Conservation (phyloP, 164 flowering plant species). For the Protea cynaroides region DNA sequence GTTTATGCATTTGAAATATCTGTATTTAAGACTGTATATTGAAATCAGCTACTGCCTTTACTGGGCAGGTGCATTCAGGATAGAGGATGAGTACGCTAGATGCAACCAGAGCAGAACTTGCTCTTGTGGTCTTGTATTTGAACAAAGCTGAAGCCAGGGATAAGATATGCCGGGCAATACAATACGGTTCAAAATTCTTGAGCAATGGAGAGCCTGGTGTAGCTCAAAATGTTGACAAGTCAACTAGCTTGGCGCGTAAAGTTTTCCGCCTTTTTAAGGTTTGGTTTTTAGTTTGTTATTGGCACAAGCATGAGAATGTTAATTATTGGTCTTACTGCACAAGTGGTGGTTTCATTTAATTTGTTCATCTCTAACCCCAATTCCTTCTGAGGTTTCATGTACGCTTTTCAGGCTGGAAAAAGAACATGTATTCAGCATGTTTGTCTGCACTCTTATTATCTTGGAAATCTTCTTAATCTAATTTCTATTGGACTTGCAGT, state of each 20-base stretch:
- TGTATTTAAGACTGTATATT: background rate
- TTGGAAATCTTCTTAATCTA: background rate
- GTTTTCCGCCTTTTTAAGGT: constrained; percentile 99
- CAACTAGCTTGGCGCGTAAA: constrained; percentile 34
- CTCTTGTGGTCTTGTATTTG: constrained; percentile 61
- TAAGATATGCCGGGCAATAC: constrained; percentile 97
- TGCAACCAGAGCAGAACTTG: constrained; percentile 88
- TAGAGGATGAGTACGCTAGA: constrained; percentile 71
- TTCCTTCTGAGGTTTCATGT: background rate
- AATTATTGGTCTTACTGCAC: background rate
- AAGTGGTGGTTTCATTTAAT: background rate
- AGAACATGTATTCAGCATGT: background rate
- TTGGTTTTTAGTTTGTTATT: background rate
- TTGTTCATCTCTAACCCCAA: background rate
- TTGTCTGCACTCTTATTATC: background rate
- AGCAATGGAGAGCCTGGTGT: constrained; percentile 95
- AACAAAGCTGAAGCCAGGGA: constrained; percentile 88
- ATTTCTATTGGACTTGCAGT: constrained; percentile 44
- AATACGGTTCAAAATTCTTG: constrained; percentile 93
- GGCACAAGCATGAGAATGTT: background rate
- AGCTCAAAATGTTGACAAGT: constrained; percentile 24
- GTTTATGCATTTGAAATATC: background rate
- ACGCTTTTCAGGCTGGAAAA: background rate
- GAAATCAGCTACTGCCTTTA: background rate
- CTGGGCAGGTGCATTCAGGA: constrained; percentile 13